Conservation (phyloP, 805 yeast genomes). For the Candida maltosa region DNA sequence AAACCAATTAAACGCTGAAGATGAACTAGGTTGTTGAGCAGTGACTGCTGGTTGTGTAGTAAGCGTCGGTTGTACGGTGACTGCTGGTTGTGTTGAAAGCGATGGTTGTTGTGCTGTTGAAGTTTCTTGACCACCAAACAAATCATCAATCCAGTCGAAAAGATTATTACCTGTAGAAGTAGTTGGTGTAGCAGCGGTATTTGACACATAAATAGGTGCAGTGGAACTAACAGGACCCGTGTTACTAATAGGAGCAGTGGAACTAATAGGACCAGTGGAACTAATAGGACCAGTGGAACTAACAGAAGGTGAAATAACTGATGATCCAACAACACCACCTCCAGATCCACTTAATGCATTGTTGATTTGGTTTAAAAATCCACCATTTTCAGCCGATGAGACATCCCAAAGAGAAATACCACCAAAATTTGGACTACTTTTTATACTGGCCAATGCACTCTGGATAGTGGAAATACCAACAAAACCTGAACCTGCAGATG, state of each 20-base stretch:
- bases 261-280: neutral
- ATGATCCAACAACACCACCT: neutral
- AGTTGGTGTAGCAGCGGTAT: neutral
- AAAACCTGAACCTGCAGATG: slow-evolving; percentile 56
- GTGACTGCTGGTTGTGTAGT: neutral
- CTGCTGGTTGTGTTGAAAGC: neutral
- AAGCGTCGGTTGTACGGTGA: neutral
- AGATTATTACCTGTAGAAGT: neutral
- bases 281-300: neutral
- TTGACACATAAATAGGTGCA: neutral
- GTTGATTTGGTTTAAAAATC: slow-evolving; percentile 1
- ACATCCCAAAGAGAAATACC: slow-evolving; percentile 39
- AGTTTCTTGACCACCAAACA: neutral
- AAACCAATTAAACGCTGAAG: slow-evolving; percentile 2
- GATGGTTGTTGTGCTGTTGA: neutral
- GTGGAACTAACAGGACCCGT: no score
- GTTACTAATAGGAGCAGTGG: neutral
- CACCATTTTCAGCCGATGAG: slow-evolving; percentile 17
- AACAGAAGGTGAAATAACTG: neutral
- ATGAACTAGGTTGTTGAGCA: neutral
- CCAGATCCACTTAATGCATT: slow-evolving; percentile 4
- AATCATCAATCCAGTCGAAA: neutral
- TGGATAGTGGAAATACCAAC: slow-evolving; percentile 20
- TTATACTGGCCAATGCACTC: slow-evolving; percentile 13
- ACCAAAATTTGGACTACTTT: slow-evolving; percentile 25